Percentiles rank a stretch among this genome's conserved stretches.
These are phyloP conservation scores for Madurella fahalii DNA, from an alignment of 2,329 filamentous ascomycete species.

Conservation along the genomic window DNA sequence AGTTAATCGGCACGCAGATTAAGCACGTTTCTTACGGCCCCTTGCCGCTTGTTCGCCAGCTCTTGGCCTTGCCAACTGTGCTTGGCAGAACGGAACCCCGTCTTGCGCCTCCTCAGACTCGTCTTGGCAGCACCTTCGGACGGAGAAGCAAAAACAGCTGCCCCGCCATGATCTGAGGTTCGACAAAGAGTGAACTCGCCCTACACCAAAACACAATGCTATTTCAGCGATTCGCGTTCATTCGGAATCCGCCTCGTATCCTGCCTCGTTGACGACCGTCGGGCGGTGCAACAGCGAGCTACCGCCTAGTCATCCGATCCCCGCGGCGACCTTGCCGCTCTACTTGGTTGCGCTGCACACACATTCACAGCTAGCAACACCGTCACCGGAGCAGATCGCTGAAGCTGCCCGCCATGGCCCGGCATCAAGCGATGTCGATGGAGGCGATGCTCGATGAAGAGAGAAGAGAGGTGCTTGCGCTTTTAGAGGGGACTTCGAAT, in stretches of 20 bases:
- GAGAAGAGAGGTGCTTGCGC: constrained; percentile 65
- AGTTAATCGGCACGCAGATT: too few species aligned
- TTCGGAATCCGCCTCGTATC: constrained; percentile 8
- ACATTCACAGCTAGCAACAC: neutral
- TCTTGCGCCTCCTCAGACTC: neutral
- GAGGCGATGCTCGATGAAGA: constrained; percentile 75
- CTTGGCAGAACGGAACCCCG: constrained; percentile 21
- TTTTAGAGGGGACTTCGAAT: constrained; percentile 51
- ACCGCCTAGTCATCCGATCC: neutral
- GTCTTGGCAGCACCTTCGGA: constrained; percentile 18
- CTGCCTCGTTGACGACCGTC: constrained; percentile 16
- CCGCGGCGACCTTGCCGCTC: neutral
- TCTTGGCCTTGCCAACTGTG: constrained; percentile 3
- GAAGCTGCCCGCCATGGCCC: constrained; percentile 30
- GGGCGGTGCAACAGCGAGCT: neutral
- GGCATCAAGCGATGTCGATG: constrained; percentile 61
- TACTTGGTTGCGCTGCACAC: neutral
- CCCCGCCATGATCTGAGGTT: constrained; percentile 20
- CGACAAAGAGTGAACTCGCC: constrained; percentile 11
- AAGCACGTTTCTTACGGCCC: too few species aligned
- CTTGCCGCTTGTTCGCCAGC: too few species aligned
- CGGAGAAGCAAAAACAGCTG: constrained; percentile 7
- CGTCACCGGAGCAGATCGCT: neutral
- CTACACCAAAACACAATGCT: constrained; percentile 17
- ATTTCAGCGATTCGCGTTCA: constrained; percentile 13